Base-by-base conservation (phyloP, 441 rosid genomes). In the Brassica hybrid region DNA sequence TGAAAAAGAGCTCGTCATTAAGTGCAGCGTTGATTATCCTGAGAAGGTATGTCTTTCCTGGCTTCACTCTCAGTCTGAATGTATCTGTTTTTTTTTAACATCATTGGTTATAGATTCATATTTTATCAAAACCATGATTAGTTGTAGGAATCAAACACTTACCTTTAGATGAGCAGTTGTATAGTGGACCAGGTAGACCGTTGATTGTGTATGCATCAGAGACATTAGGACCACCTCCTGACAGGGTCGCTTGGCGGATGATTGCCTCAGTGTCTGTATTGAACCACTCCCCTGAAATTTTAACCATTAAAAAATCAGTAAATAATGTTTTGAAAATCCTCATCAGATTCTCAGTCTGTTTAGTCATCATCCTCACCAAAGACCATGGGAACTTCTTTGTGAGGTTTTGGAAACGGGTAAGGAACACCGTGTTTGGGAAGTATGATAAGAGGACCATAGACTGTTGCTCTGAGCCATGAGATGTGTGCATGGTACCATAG, bases 1-100 rank as follows among this genome's bases (percentile, higher is more conserved):
- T 84, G 81, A 90, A 92, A 86, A 92, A 92, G 63, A 92, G 91
- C 82, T 89, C 97, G 43, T 92, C 92, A 61, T 92, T 90, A 52
- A 92, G 92, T 71, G 91, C 93, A 38, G 91, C 90, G 8, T 90
- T 92, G 86, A 92, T 88, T 58, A 90, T 50, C 10, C 93, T 85
- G 5, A 90, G 85, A 66, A 92, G 86, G 74, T 89, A 88, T 7
- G 89, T 88, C 78, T 90, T 89, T 4, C 86, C 89, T 0, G 90
- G 83, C 82, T 87, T 90, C 82, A 92, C 94, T 81, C 89, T 92
- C 65, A 93, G 75, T 81, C 73, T 89, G 78, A 84, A 93, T 65
- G 96, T 86, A 76, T 91, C 94, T 90, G 86, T 34, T 34, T 45
- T 27, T 27, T 27, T 27, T 73, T 7, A 21, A 74, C 48, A 60